Percentiles rank a stretch among this genome's conserved stretches.
Evolutionary conservation across 1,139 yeast species (phyloP).

Genomic region (Geotrichum histeridarum): DNA sequence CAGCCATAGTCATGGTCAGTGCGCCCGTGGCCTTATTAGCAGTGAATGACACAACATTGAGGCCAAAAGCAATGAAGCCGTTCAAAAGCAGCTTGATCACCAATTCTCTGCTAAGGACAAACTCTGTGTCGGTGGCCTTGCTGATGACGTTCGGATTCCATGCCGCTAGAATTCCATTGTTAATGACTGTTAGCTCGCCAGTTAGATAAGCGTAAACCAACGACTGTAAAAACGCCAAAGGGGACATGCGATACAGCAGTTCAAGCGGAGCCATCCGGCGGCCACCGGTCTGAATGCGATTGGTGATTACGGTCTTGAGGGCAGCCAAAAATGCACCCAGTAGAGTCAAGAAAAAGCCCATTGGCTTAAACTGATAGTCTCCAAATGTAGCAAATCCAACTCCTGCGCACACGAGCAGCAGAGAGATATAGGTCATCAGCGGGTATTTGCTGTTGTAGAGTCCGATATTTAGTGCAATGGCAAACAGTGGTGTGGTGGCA

Average conservation of each 20-base stretch:
- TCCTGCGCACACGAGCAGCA: constrained; percentile 23
- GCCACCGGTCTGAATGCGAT: constrained; percentile 28
- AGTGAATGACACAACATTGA: constrained; percentile 29
- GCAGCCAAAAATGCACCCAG: constrained; percentile 30
- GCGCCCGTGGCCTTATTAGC: constrained; percentile 32
- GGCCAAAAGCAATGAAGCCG: constrained; percentile 30
- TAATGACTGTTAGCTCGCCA: constrained; percentile 25
- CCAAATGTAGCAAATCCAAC: constrained; percentile 28
- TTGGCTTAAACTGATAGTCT: constrained; percentile 26
- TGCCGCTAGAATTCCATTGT: constrained; percentile 13
- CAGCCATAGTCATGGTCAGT: constrained; percentile 31
- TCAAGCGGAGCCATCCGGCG: constrained; percentile 28
- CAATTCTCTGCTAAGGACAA: constrained; percentile 21
- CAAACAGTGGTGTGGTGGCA: constrained; percentile 31
- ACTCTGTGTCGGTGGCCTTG: constrained; percentile 5
- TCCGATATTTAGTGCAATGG: constrained; percentile 26
- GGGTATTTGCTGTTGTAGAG: constrained; percentile 26
- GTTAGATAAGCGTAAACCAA: constrained; percentile 27
- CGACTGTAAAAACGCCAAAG: constrained; percentile 28
- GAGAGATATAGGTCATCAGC: constrained; percentile 26
- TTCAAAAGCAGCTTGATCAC: constrained; percentile 25
- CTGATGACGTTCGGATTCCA: constrained; percentile 15
- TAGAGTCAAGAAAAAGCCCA: constrained; percentile 29
- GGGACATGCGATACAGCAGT: constrained; percentile 30
- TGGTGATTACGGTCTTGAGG: constrained; percentile 29